Conservation (phyloP, 73 alveolate genomes). For the Durusdinium trenchii region DNA sequence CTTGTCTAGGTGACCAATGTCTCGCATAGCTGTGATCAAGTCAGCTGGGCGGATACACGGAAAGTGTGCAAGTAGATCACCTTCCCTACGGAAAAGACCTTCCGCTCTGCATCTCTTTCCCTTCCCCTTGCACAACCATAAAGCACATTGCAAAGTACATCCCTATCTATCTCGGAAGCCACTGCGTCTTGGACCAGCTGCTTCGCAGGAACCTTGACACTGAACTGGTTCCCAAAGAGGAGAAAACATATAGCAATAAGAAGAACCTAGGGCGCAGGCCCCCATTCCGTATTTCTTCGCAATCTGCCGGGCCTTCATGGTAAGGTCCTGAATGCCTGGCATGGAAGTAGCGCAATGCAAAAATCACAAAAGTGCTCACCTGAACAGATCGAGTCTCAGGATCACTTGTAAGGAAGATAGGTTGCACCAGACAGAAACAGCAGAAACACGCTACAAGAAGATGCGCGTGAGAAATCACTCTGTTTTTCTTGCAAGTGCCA, state of each 20-base stretch:
- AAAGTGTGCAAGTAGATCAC: background rate
- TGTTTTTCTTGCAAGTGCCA: no score
- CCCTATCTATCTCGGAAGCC: background rate
- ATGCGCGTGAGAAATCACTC: no score
- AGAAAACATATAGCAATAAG: background rate
- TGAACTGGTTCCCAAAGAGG: background rate
- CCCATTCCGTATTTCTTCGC: background rate
- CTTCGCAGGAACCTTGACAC: background rate
- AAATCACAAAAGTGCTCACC: no score
- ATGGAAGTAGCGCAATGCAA: no score
- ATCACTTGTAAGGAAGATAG: no score
- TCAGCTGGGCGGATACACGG: background rate
- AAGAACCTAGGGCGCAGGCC: background rate
- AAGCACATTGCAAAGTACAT: background rate
- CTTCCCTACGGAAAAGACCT: background rate
- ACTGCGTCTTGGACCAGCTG: background rate
- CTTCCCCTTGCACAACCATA: background rate
- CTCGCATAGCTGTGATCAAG: no score
- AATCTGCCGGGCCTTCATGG: background rate
- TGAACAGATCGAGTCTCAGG: no score
- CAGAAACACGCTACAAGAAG: no score
- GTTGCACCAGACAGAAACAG: no score
- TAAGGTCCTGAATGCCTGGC: background rate
- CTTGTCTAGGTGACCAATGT: no score
- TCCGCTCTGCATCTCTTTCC: background rate